Percentiles rank a stretch among this genome's conserved stretches.
These are phyloP conservation scores for Alternaria solani DNA, from an alignment of 2,329 filamentous ascomycete genomes.

Conservation along the genomic window DNA sequence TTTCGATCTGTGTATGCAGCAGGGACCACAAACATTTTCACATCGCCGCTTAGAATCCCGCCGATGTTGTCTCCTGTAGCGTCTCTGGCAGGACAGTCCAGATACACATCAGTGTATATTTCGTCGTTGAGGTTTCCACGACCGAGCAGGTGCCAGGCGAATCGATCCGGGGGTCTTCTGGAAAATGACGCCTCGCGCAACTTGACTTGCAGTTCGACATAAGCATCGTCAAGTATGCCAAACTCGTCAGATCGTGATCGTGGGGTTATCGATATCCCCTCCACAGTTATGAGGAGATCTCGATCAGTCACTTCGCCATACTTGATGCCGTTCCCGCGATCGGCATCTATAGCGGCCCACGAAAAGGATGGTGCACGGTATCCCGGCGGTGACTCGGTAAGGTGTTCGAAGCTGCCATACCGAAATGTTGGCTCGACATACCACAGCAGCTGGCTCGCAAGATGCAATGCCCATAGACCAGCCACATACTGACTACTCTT, in stretches of 20 bases:
- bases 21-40: constrained; percentile 15
- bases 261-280: constrained; percentile 10
- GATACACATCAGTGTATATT: not conserved
- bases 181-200: constrained; percentile 1
- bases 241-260: constrained; percentile 12
- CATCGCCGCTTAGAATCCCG: not conserved
- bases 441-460: not conserved
- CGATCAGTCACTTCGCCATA: constrained; percentile 20
- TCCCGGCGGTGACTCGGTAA: not conserved
- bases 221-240: constrained; percentile 13
- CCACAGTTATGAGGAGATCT: constrained; percentile 15
- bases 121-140: not conserved
- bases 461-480: not conserved
- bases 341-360: not conserved
- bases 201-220: not conserved
- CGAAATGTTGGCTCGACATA: not conserved
- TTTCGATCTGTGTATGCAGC: constrained; percentile 13
- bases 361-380: not conserved
- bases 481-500: not conserved
- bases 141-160: not conserved
- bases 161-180: not conserved
- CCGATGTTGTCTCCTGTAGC: not conserved
- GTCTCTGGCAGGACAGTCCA: not conserved
- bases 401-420: not conserved
- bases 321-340: constrained; percentile 8